These are phyloP conservation scores for Neophaeococcomyces mojaviensis DNA, from an alignment of 2,329 filamentous ascomycete genomes.

Conservation along the genomic window DNA sequence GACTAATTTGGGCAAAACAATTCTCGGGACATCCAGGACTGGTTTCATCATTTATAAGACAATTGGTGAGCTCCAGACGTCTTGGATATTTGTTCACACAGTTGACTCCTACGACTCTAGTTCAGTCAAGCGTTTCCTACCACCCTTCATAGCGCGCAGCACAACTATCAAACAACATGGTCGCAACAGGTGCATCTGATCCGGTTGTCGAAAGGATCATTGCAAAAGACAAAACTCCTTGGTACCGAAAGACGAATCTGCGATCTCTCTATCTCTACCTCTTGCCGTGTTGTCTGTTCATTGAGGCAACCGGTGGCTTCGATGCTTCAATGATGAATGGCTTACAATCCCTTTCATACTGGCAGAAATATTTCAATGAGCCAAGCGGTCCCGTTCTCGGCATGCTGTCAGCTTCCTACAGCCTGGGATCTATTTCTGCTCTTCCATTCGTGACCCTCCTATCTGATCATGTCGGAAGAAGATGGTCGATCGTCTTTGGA, in stretches of 20 bases:
- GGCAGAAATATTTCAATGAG: slow-evolving; percentile 40
- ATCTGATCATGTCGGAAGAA: slow-evolving; percentile 49
- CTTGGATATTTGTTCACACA: no score
- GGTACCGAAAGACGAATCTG: slow-evolving; percentile 55
- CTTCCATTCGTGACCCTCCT: slow-evolving; percentile 52
- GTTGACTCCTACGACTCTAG: no score
- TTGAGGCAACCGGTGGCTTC: slow-evolving; percentile 56
- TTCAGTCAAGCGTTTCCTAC: background rate
- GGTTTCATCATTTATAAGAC: no score
- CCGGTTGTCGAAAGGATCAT: slow-evolving; percentile 14
- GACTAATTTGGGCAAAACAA: no score
- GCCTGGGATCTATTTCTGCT: slow-evolving; percentile 51
- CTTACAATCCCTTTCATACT: slow-evolving; percentile 33
- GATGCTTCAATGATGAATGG: slow-evolving; percentile 46
- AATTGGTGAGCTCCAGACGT: no score
- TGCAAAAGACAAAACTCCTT: slow-evolving; percentile 35
- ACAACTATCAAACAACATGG: no score
- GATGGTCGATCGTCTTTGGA: slow-evolving; percentile 51
- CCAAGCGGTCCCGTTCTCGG: slow-evolving; percentile 42
- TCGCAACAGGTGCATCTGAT: slow-evolving; percentile 13
- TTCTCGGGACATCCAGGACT: no score
- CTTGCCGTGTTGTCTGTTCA: slow-evolving; percentile 54
- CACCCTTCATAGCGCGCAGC: background rate
- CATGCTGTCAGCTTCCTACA: slow-evolving; percentile 53
- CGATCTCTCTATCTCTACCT: slow-evolving; percentile 50